Conservation (phyloP, 163 green algal species). For the Botryococcus braunii region DNA sequence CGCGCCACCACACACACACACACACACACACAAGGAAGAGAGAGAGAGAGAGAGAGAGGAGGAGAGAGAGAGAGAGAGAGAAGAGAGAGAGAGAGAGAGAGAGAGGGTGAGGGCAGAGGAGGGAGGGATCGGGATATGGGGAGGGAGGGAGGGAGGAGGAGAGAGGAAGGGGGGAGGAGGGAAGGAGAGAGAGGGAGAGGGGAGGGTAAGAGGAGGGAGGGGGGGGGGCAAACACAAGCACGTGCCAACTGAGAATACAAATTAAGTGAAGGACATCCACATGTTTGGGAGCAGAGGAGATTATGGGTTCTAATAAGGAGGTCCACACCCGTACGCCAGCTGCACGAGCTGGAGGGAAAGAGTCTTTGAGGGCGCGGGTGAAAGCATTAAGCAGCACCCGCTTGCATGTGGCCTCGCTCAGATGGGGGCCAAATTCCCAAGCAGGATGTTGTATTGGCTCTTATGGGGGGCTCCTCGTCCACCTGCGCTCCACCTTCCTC, state of each 20-base stretch:
- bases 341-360: conserved; percentile 72
- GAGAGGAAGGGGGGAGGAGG: not conserved
- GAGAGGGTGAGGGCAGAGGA: too few species aligned
- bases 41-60: too few species aligned
- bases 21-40: too few species aligned
- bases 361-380: conserved; percentile 80
- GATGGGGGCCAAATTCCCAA: conserved; percentile 82
- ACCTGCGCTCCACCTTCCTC: conserved; percentile 44
- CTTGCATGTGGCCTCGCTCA: conserved; percentile 64
- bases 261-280: not conserved
- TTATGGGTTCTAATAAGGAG: not conserved
- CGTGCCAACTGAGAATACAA: not conserved
- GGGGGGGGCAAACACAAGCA: not conserved
- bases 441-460: conserved; percentile 96
- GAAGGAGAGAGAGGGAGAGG: not conserved
- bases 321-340: conserved; percentile 51
- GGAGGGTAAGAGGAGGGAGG: not conserved
- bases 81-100: too few species aligned
- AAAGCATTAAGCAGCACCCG: conserved; percentile 94
- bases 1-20: too few species aligned
- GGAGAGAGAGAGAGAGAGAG: too few species aligned
- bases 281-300: not conserved
- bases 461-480: conserved; percentile 90
- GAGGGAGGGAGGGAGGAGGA: too few species aligned
- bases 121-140: too few species aligned